These are phyloP conservation scores for Physcomitrellopsis africana DNA, from an alignment of 225 moss, liverwort and hornwort genomes.

Conservation along the genomic window DNA sequence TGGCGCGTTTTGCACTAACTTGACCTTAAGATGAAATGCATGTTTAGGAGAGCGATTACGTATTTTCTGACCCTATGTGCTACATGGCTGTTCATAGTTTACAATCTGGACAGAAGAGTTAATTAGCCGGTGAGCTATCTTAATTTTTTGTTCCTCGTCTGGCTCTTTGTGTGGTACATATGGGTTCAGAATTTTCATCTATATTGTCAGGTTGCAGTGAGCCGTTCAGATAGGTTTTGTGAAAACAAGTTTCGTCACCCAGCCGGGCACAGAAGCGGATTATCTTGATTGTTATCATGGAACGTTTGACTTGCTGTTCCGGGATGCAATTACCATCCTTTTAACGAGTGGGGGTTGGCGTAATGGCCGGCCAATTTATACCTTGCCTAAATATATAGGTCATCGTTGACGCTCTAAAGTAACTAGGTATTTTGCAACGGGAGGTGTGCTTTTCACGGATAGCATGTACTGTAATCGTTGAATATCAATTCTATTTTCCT, in stretches of 20 bases:
- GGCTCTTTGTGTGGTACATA: constrained; percentile 15
- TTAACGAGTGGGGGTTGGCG: constrained; percentile 12
- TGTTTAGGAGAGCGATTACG: too few relatives aligned
- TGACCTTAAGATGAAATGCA: too few relatives aligned
- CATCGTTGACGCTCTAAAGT: constrained; percentile 26
- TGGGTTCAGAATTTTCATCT: constrained; percentile 7
- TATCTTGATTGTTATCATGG: too few relatives aligned
- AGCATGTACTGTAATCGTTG: background rate
- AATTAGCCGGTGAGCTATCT: constrained; percentile 2
- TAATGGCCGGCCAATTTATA: background rate
- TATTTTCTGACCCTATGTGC: too few relatives aligned
- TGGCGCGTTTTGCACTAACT: background rate
- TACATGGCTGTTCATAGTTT: background rate
- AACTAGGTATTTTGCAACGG: constrained; percentile 21
- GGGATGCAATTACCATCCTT: background rate
- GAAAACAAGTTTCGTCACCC: constrained; percentile 19
- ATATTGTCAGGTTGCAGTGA: constrained; percentile 5
- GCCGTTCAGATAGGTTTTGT: constrained; percentile 4
- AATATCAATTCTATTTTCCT: constrained; percentile 1
- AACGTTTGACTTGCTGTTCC: constrained; percentile 7
- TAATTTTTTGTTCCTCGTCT: constrained; percentile 11
- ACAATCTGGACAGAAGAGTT: background rate
- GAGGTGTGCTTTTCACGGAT: background rate
- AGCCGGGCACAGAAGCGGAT: constrained; percentile 11
- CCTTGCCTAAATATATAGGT: constrained; percentile 20